phyloP scores from a whole-genome alignment of 139 green algal genomes.

The Chlorella sp. region DNA sequence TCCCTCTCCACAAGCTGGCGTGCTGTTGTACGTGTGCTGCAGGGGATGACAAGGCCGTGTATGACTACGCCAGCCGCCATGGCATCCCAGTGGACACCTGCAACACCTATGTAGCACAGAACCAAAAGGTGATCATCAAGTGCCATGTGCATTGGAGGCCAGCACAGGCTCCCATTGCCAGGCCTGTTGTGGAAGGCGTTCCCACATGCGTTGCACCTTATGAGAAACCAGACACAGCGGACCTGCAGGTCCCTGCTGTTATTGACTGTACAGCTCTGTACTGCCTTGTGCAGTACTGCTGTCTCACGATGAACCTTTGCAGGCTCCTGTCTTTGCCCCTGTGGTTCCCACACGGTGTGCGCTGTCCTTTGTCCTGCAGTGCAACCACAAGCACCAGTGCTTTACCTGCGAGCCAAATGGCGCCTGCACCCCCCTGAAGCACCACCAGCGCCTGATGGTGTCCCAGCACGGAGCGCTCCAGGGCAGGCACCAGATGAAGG shows the following conservation, averaged over 20 bases:
- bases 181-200: too few relatives aligned
- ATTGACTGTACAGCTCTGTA: too few relatives aligned
- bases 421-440: slow-evolving; percentile 40
- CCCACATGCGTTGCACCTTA: too few relatives aligned
- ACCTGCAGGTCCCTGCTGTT: too few relatives aligned
- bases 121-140: slow-evolving; percentile 49
- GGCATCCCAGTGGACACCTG: slow-evolving; percentile 85
- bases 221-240: too few relatives aligned
- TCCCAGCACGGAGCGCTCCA: slow-evolving; percentile 56
- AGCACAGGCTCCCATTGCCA: too few relatives aligned
- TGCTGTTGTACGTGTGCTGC: not conserved
- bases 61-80: slow-evolving; percentile 47
- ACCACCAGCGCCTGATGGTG: slow-evolving; percentile 59
- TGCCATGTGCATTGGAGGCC: too few relatives aligned
- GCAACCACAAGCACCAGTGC: slow-evolving; percentile 61
- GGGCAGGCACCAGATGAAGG: slow-evolving; percentile 64
- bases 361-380: too few relatives aligned
- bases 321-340: too few relatives aligned
- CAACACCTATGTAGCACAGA: slow-evolving; percentile 69
- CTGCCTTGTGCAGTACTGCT: too few relatives aligned
- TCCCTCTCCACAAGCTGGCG: slow-evolving; percentile 18
- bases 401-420: slow-evolving; percentile 45
- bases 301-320: too few relatives aligned
- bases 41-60: slow-evolving; percentile 14
- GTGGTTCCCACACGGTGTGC: too few relatives aligned